Evolutionary conservation across 345 rosid genomes (phyloP).

Genomic region (Eucalyptus melliodora): DNA sequence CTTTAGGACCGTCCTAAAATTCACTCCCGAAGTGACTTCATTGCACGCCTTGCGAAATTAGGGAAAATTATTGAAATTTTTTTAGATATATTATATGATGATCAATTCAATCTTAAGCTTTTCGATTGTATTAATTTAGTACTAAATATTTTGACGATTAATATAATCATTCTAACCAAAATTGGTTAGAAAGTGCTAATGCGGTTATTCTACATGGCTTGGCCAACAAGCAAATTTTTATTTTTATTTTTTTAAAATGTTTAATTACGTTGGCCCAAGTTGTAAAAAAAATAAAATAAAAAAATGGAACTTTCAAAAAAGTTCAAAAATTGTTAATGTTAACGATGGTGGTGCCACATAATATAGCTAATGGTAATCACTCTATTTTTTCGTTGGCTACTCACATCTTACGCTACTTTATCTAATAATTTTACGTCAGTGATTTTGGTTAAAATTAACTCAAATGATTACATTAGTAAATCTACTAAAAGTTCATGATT

Average conservation of each 20-base stretch:
- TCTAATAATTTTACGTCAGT: no score
- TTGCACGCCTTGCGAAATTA: background rate
- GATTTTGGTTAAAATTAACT: background rate
- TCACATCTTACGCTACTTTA: no score
- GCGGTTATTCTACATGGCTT: accelerated
- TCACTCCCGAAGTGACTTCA: background rate
- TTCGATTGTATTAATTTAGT: no score
- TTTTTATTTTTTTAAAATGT: no score
- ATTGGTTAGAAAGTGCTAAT: accelerated
- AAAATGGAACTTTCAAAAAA: no score
- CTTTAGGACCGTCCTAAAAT: background rate
- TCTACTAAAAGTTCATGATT: background rate
- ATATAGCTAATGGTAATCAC: no score
- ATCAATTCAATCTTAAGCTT: background rate
- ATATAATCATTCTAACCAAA: no score
- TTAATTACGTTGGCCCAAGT: background rate
- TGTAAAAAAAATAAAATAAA: background rate
- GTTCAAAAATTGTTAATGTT: no score
- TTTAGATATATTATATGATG: no score
- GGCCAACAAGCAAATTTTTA: background rate
- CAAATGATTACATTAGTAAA: background rate
- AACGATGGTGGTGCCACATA: accelerated
- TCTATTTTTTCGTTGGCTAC: no score
- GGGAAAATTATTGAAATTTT: no score
- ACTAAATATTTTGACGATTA: no score